Base-by-base conservation (phyloP, 352 stramenopile species). In the Phytophthora parvispora region DNA sequence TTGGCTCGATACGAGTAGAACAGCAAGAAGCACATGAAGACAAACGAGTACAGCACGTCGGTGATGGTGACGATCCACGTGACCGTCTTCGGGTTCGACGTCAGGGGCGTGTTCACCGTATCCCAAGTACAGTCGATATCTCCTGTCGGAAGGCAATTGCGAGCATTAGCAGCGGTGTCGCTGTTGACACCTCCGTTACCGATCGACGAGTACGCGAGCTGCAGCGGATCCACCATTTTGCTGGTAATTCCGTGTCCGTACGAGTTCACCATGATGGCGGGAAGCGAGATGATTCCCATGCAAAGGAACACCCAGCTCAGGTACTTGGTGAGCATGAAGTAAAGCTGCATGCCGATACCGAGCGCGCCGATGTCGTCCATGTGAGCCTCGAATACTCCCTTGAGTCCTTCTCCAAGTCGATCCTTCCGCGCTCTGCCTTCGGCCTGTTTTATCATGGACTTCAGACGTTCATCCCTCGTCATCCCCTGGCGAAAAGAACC, bases 251-350 rank as follows among this genome's bases (percentile, higher is more conserved):
- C 80, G 16, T 86, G 77, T 10, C 80, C 80, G 18, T 69, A 75
- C n/a, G 71, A 49, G 61, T 88, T 83, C 16, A 86, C 28, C 38
- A 81, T 64, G 32, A 88, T 75, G 1, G 62, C 51, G 32, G 80
- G 78, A 20, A 86, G 56, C n/a, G 80, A 52, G 6, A 85, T 48
- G n/a, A 83, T 63, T 2, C 74, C 77, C 74, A 89, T 85, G 47
- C 64, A 25, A 1, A 83, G 13, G 42, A 89, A 84, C 3, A 62
- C 36, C 9, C 78, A 58, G 16, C 55, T 70, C 15, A 82, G 22
- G 36, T 86, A 85, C 56, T 86, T 85, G 25, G 74, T 84, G 6
- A 89, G 55, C 77, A 87, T 86, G 47, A 89, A 89, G 48, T 89
- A 89, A 13, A 89, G 71, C 60, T 84, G 77, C 60, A 89, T 79